A percentile compares a stretch with the other conserved stretches of the same genome.
Conservation (phyloP, 1,139 yeast species). For the Debaryomyces sp. region DNA sequence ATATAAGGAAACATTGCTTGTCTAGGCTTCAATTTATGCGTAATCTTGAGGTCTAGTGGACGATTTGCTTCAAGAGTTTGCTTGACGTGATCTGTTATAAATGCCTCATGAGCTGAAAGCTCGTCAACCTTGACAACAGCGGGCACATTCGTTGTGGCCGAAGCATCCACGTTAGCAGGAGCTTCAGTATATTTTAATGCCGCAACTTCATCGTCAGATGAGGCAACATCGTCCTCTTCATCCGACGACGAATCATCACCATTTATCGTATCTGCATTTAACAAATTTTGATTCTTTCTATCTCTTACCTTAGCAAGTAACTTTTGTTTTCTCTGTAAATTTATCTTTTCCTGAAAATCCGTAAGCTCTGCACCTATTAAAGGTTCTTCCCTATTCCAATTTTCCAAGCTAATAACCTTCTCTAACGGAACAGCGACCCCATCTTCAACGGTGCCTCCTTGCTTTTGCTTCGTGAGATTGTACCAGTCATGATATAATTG, state of each 20-base stretch:
- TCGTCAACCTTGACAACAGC: constrained; percentile 24
- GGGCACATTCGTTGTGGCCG: constrained; percentile 9
- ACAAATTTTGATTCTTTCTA: constrained; percentile 54
- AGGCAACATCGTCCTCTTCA: constrained; percentile 17
- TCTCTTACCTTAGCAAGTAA: constrained; percentile 58
- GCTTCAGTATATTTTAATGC: constrained; percentile 10
- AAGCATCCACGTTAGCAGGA: constrained; percentile 10
- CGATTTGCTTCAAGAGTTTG: constrained; percentile 40
- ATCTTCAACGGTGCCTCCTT: constrained; percentile 49
- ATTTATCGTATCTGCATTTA: constrained; percentile 44
- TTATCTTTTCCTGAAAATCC: constrained; percentile 49
- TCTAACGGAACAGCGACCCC: constrained; percentile 62
- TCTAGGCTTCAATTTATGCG: constrained; percentile 57
- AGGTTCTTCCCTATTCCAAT: constrained; percentile 49
- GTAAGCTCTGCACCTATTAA: constrained; percentile 53
- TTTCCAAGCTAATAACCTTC: constrained; percentile 30
- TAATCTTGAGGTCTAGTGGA: constrained; percentile 64
- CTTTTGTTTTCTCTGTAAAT: constrained; percentile 45
- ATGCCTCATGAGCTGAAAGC: constrained; percentile 45
- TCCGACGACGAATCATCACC: constrained; percentile 39
- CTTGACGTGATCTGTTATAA: constrained; percentile 43
- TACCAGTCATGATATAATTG: constrained; percentile 63
- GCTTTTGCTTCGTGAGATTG: constrained; percentile 36
- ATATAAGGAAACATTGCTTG: constrained; percentile 79
- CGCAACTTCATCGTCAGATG: constrained; percentile 14